Base-by-base conservation (phyloP, 345 rosid species). In the Combretum micranthum region DNA sequence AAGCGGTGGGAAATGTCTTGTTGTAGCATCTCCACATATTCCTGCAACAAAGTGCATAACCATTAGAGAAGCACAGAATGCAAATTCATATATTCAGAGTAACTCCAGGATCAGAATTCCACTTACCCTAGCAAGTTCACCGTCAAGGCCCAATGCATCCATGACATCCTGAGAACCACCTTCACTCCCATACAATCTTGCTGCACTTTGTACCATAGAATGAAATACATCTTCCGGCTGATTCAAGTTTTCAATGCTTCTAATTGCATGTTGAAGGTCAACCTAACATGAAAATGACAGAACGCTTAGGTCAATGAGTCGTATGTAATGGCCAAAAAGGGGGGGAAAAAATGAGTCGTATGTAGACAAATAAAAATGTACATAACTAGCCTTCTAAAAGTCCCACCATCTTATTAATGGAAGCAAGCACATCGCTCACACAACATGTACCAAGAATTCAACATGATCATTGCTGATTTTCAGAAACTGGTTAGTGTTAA, bases 121-220 rank as follows among this genome's bases (percentile, higher is more conserved):
- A 21, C 84, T 75, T 71, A 84, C 98, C 43, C 55, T 66, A 20
- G 73, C 83, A 52, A 92, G 81, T 70, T 32, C 84, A 55, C 81
- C 91, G 39, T 84, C 70, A 20, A 62, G 45, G 74, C 85, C 64
- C 47, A 92, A 68, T 63, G 74, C 94, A 50, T 62, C 59, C 65
- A 75, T 65, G 59, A 78, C 72, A 54, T 78, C 81, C 26, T 76
- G 79, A 50, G 72, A 45, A 55, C 53, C 73, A 53, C 55, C 50
- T 22, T 55, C 70, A 56, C 49, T 54, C 26, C 65, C 76, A 32
- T 59, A 68, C 64, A 71, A 18, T 55, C 26, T 69, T 23, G 68
- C 81, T 44, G 94, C 89, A 59, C 57, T 83, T 59, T 79, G 86
- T 3, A 72, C 83, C 51, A 88, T 68, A 20, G 81, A 75, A 46